These are phyloP conservation scores for Afroboletus lepidellus DNA, from an alignment of 1,284 basidiomycete genomes.

Conservation along the genomic window DNA sequence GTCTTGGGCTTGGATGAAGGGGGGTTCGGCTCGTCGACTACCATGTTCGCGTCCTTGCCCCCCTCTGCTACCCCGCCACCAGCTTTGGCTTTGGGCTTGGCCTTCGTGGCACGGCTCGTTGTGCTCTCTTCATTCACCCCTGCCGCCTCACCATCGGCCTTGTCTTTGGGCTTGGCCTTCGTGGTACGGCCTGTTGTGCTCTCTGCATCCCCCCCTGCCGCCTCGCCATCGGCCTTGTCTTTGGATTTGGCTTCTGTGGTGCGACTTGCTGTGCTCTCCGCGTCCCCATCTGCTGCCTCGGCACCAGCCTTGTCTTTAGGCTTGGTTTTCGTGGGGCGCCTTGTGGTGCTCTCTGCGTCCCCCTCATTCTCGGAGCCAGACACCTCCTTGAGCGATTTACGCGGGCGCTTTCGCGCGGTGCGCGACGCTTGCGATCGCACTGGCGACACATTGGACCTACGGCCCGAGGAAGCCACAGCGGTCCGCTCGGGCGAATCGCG, in stretches of 20 bases:
- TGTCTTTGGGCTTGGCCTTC: no score
- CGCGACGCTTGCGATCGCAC: constrained; percentile 22
- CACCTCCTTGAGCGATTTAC: constrained; percentile 22
- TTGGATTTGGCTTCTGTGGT: no score
- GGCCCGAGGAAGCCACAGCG: constrained; percentile 11
- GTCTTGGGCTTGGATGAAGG: constrained; percentile 13
- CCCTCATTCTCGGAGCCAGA: constrained; percentile 26
- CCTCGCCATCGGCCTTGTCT: no score
- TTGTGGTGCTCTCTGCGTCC: constrained; percentile 8
- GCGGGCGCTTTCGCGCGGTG: constrained; percentile 25
- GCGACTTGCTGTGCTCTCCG: no score
- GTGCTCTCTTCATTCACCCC: no score
- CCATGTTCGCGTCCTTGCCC: constrained; percentile 8
- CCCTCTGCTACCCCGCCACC: no score
- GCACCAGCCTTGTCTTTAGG: constrained; percentile 2
- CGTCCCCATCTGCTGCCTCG: constrained; percentile 16
- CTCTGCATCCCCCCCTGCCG: no score
- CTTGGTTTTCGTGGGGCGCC: constrained; percentile 10
- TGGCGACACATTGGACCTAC: constrained; percentile 28
- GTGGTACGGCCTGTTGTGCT: no score
- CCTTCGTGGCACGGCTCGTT: no score
- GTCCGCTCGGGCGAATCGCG: constrained; percentile 12
- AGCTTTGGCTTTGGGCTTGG: no score
- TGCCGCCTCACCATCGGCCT: no score
- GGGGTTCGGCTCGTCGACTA: constrained; percentile 3